A percentile compares a stretch with the other conserved stretches of the same genome.
phyloP scores from a whole-genome alignment of 2,329 filamentous ascomycete species.

The Corynespora cassiicola region DNA sequence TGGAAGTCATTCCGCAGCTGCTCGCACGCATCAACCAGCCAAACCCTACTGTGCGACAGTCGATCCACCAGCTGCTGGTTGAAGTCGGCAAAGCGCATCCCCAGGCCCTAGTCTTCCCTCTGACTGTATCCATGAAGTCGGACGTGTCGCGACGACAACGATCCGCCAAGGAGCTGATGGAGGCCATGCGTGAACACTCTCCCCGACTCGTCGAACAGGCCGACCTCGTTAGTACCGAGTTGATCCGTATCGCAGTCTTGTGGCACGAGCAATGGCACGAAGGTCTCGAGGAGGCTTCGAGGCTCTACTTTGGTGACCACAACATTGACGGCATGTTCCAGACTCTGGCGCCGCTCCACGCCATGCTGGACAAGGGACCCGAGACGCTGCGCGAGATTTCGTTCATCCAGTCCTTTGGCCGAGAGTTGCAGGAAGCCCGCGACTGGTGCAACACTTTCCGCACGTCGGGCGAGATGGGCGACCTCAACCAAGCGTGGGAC shows the following conservation, averaged over 20 bases:
- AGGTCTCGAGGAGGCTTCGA: conserved; percentile 92
- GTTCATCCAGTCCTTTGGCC: conserved; percentile 95
- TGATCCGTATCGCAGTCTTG: conserved; percentile 94
- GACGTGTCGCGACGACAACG: conserved; percentile 83
- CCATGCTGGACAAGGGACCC: conserved; percentile 86
- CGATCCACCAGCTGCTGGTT: conserved; percentile 88
- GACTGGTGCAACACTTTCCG: conserved; percentile 96
- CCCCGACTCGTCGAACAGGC: conserved; percentile 92
- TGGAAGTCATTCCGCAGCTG: conserved; percentile 96
- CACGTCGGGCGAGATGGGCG: conserved; percentile 85
- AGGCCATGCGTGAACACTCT: conserved; percentile 96
- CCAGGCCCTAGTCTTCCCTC: conserved; percentile 93
- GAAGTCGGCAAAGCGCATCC: conserved; percentile 95
- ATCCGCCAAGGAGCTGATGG: conserved; percentile 93
- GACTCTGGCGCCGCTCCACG: conserved; percentile 87
- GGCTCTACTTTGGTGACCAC: conserved; percentile 95
- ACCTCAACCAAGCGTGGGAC: conserved; percentile 98
- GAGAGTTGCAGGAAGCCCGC: conserved; percentile 91
- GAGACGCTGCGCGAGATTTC: conserved; percentile 96
- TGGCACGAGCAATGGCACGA: conserved; percentile 99
- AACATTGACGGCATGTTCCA: conserved; percentile 98
- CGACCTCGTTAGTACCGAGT: conserved; percentile 91
- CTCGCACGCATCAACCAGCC: conserved; percentile 98
- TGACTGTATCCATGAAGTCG: conserved; percentile 98
- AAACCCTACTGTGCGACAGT: conserved; percentile 83